Evolutionary conservation across 1,284 basidiomycete species (phyloP), one percentile per base, ranked within the genome.

Genomic region (Cryptococcus wingfieldii): DNA sequence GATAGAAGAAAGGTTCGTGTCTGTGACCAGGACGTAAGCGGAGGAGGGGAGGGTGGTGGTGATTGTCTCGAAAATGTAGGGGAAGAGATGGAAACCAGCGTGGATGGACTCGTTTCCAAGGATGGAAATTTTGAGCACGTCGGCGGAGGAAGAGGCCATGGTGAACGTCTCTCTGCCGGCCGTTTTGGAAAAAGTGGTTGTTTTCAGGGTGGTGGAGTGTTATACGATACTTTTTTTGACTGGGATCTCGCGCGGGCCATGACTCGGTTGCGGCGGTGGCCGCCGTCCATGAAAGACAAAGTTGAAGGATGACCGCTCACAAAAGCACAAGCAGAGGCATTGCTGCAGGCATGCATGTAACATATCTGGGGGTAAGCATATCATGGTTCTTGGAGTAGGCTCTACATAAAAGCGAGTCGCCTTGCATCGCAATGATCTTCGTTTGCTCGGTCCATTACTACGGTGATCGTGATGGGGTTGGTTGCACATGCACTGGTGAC

Each of bases 11-110:
- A 98, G 84, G 76, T 94, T 86, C 38, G 88, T 86, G 78, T 98
- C 95, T 43, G 94, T 97, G 77, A 98, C 79, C 64, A 98, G 83
- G 68, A 93, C 88, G 78, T 98, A 98, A 55, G 89, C 86, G 9
- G 92, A 90, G 0, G 93, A 88, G 0, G 87, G 83, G 37, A 96
- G 83, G 5, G 83, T 83, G 0, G 81, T 73, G 58, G 90, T 78
- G 63, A 96, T 84, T 14, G 90, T 96, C 50, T 81, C 69, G 62
- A 86, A 87, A 77, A 94, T 89, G 82, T 96, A 89, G 4, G 88
- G 84, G 55, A 88, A 81, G 58, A 97, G 84, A 73, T 92, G 89
- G 71, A 94, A 94, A 42, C 93, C 93, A 70, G 89, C 90, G 72
- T 91, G 90, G 60, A 97, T 96, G 47, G 88, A 84, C 44, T 94